These are phyloP conservation scores for Symmetrospora coprosmae DNA, from an alignment of 768 basidiomycete species.

Conservation along the genomic window DNA sequence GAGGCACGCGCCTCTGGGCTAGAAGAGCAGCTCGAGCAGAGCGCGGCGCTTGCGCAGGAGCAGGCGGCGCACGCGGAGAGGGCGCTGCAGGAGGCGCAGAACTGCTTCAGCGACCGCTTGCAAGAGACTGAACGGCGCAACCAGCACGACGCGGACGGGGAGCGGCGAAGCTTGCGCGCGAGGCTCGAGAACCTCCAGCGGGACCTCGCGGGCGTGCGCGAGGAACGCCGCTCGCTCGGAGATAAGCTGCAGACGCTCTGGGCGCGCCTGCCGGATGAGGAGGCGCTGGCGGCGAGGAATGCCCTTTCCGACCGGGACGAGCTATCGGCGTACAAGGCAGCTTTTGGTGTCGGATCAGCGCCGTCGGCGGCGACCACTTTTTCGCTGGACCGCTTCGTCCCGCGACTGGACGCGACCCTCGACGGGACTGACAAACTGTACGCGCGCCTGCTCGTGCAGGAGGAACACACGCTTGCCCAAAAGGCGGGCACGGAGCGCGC, in stretches of 20 bases:
- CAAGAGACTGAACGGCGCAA: conserved; percentile 2
- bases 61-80: too few species aligned
- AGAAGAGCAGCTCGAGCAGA: too few species aligned
- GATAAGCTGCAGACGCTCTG: background rate
- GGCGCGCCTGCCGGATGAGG: background rate
- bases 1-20: too few species aligned
- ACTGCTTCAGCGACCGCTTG: background rate
- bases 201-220: background rate
- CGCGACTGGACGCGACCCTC: conserved; percentile 38
- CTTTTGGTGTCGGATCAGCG: conserved; percentile 36
- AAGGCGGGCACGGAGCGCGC: conserved; percentile 86
- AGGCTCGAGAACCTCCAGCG: background rate
- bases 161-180: background rate
- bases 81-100: background rate
- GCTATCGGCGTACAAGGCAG: conserved; percentile 46
- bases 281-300: background rate
- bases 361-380: conserved; percentile 44
- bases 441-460: conserved; percentile 67
- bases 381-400: conserved; percentile 59
- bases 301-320: conserved; percentile 25
- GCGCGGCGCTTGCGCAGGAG: too few species aligned
- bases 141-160: background rate
- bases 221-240: background rate
- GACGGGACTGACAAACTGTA: conserved; percentile 70
- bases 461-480: conserved; percentile 73